phyloP scores from a whole-genome alignment of 1,284 basidiomycete genomes.

The Irpex lacteus region DNA sequence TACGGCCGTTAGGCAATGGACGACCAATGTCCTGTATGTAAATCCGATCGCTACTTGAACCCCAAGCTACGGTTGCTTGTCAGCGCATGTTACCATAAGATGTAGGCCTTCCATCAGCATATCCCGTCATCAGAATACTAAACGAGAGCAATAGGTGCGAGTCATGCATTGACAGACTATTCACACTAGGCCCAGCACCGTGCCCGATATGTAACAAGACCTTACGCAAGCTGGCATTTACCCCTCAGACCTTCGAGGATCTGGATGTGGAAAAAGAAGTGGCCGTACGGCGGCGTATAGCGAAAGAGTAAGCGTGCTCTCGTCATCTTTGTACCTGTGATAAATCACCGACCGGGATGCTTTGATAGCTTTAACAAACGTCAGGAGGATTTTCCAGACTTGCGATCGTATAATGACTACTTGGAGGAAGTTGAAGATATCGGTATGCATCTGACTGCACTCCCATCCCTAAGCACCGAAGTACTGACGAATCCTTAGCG shows the following conservation, averaged over 20 bases:
- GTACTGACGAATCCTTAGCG: slow-evolving; percentile 44
- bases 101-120: slow-evolving; percentile 50
- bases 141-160: slow-evolving; percentile 70
- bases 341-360: slow-evolving; percentile 1
- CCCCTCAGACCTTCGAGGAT: slow-evolving; percentile 97
- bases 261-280: slow-evolving; percentile 97
- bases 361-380: slow-evolving; percentile 85
- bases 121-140: slow-evolving; percentile 10
- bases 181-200: slow-evolving; percentile 93
- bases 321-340: neutral
- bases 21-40: slow-evolving; percentile 97
- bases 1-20: slow-evolving; percentile 67
- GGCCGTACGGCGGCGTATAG: slow-evolving; percentile 80
- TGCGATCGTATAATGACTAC: slow-evolving; percentile 92
- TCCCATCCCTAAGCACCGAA: neutral
- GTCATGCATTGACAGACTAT: slow-evolving; percentile 95
- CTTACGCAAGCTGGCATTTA: slow-evolving; percentile 92
- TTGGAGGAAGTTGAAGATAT: slow-evolving; percentile 96
- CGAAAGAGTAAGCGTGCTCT: slow-evolving; percentile 62
- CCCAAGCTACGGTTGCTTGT: slow-evolving; percentile 93
- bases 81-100: slow-evolving; percentile 98
- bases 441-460: slow-evolving; percentile 48
- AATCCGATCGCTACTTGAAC: slow-evolving; percentile 95
- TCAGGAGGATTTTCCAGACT: slow-evolving; percentile 83
- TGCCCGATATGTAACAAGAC: slow-evolving; percentile 92